phyloP scores from a whole-genome alignment of 2,329 filamentous ascomycete species.

The Onygena corvina region DNA sequence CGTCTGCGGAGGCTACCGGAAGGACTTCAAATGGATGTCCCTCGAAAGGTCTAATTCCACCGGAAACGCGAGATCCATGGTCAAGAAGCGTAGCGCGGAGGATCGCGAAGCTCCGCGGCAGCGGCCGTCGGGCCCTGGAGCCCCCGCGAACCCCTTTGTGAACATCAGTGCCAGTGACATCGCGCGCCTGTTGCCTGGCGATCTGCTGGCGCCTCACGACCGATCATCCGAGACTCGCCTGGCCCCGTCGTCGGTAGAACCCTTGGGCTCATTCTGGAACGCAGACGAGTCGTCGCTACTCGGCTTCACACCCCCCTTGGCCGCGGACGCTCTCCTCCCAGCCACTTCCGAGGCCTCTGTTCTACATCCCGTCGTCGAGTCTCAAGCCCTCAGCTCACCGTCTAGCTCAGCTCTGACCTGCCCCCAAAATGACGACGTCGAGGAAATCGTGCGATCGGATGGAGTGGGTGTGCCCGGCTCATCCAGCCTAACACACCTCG shows the following conservation, averaged over 20 bases:
- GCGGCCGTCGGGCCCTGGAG: neutral
- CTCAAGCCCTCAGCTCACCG: neutral
- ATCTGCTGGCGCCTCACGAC: neutral
- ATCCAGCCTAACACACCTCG: neutral
- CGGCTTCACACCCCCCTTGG: neutral
- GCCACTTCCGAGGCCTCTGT: neutral
- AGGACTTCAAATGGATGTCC: constrained; percentile 62
- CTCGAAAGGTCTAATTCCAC: constrained; percentile 52
- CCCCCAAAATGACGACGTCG: constrained; percentile 37
- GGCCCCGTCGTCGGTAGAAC: neutral
- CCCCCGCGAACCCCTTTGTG: too few species aligned
- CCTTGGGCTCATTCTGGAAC: neutral
- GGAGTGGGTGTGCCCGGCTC: neutral
- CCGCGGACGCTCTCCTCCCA: neutral
- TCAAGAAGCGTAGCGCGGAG: constrained; percentile 34
- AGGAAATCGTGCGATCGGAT: constrained; percentile 41
- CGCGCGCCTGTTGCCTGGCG: too few species aligned
- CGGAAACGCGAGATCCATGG: constrained; percentile 28
- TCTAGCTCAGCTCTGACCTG: neutral
- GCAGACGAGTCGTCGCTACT: neutral
- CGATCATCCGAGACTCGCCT: neutral
- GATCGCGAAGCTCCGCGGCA: neutral
- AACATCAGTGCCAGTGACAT: neutral
- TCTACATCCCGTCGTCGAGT: neutral
- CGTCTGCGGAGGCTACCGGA: constrained; percentile 58